Base-by-base conservation (phyloP, 768 basidiomycete genomes). In the Pleurotus platypus region DNA sequence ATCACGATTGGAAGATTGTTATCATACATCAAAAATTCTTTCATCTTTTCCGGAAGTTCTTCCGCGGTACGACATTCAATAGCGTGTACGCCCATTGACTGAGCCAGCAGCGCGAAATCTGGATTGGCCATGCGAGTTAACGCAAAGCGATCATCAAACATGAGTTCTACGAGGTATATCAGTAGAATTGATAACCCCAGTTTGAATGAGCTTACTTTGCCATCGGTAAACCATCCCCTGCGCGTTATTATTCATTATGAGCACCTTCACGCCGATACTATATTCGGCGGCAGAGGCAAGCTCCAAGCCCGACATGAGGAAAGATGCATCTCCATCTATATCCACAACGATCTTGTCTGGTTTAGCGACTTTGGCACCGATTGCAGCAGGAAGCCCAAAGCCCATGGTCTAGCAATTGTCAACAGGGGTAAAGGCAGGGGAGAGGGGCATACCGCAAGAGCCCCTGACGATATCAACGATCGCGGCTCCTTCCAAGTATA, bases 241-340 rank as follows among this genome's bases (percentile, higher is more conserved):
- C 81, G 94, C 95, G 67, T 95, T 92, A 72, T 97, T 98, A 79
- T 97, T 96, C 65, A 98, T 72, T 18, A 97, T 74, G 62, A 97
- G 77, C 39, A 94, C 89, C 74, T 99, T 99, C 66, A 98, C 93
- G 57, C 97, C 96, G 61, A 99, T 97, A 66, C 81, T 72, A 75
- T 82, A 94, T 67, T 95, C 92, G 22, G 90, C 79, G 4, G 97
- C 97, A 0, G 97, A 98, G 22, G 87, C 87, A 53, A 99, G 86
- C 73, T 99, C 97, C 96, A 98, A 98, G 0, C 94, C 96, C 1
- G 97, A 98, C 97, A 98, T 99, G 66, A 91, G 93, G 76, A 98
- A 95, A 16, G 93, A 96, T 0, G 97, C 97, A 69, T 99, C 97
- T 13, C 97, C 97, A 64, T 99, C 97, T 60, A 98, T 87, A 69